Conservation (phyloP, 2,329 filamentous ascomycete species). For the Aspergillus fructus region DNA sequence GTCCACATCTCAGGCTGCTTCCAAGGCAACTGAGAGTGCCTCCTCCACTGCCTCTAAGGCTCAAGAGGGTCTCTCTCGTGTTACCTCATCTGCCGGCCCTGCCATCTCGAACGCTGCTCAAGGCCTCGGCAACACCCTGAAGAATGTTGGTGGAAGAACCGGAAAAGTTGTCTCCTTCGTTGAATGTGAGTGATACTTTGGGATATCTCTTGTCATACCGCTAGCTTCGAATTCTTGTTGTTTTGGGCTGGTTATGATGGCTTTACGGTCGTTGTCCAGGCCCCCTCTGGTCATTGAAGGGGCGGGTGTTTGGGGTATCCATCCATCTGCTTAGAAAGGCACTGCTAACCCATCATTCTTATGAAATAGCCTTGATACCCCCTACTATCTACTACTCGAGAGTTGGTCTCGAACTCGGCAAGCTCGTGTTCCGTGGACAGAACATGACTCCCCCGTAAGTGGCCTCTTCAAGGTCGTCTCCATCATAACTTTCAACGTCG, state of each 20-base stretch:
- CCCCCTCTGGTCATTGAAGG: neutral
- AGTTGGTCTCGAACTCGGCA: conserved; percentile 82
- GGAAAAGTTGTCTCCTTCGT: conserved; percentile 75
- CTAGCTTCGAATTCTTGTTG: neutral
- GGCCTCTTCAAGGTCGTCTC: conserved; percentile 3
- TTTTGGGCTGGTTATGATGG: neutral
- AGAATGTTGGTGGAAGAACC: conserved; percentile 79
- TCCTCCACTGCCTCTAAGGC: conserved; percentile 60
- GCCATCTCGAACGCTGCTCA: conserved; percentile 72
- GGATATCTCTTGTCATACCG: neutral
- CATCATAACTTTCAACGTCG: conserved; percentile 2
- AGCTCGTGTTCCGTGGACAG: conserved; percentile 82
- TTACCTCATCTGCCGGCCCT: conserved; percentile 75
- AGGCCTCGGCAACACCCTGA: conserved; percentile 64
- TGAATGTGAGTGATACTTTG: conserved; percentile 67
- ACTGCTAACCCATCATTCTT: conserved; percentile 23
- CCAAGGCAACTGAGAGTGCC: conserved; percentile 46
- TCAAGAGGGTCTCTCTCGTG: conserved; percentile 77
- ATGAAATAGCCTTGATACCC: conserved; percentile 73
- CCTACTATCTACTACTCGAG: conserved; percentile 87
- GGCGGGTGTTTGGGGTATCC: neutral
- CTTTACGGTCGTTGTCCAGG: neutral
- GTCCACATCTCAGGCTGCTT: conserved; percentile 45
- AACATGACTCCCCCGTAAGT: conserved; percentile 96
- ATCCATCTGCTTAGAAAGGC: conserved; percentile 1